These are phyloP conservation scores for Colletotrichum sp. DNA, from an alignment of 2,329 filamentous ascomycete species.

Conservation along the genomic window DNA sequence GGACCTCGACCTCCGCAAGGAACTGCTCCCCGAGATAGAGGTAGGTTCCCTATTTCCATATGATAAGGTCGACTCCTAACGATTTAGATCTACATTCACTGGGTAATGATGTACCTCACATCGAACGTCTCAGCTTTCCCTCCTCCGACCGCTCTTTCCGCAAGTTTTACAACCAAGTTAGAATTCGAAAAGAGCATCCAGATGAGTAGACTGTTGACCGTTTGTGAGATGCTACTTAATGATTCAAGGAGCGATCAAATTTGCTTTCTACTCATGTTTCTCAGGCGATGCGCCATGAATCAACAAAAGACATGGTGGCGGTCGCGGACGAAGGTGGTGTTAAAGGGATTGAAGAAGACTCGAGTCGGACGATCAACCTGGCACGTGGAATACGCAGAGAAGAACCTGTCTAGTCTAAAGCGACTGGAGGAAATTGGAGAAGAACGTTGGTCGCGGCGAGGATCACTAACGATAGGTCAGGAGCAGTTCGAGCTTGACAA, in stretches of 20 bases:
- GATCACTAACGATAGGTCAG: neutral
- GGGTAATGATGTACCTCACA: conserved; percentile 14
- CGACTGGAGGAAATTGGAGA: neutral
- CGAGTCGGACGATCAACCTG: neutral
- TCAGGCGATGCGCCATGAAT: neutral
- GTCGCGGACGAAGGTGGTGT: conserved; percentile 1
- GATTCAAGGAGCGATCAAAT: conserved; percentile 19
- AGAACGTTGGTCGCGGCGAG: neutral
- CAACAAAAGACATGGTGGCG: conserved; percentile 10
- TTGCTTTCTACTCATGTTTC: conserved; percentile 18
- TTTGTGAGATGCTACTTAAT: conserved; percentile 19
- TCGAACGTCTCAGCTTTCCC: neutral
- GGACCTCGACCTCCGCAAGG: conserved; percentile 19
- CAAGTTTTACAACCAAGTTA: neutral
- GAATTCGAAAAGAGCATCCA: conserved; percentile 6
- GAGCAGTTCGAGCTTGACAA: neutral
- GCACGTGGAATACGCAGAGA: conserved; percentile 17
- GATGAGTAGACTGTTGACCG: conserved; percentile 17
- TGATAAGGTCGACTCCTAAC: neutral
- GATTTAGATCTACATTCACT: conserved; percentile 2
- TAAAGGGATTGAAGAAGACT: conserved; percentile 14
- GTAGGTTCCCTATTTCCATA: neutral
- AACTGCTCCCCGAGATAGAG: conserved; percentile 21
- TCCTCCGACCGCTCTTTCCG: neutral
- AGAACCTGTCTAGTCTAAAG: neutral